Evolutionary conservation across 306 rosid genomes (phyloP).

Genomic region (Nissolia schottii): DNA sequence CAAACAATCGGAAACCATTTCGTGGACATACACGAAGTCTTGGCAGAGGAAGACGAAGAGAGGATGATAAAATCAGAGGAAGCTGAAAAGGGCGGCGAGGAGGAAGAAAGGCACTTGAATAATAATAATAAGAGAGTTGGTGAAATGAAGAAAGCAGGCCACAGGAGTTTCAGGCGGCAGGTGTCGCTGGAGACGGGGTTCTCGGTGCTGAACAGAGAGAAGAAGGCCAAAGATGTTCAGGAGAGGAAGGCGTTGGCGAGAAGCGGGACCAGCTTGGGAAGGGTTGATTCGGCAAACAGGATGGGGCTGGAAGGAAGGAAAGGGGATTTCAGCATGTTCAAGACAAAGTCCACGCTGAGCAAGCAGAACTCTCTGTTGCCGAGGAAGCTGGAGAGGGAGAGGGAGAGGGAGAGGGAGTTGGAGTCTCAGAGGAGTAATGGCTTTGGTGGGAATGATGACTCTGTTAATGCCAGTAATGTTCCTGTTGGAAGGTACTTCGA

Average conservation of each 20-base stretch:
- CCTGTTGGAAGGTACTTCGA: conserved; percentile 85
- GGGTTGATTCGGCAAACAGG: conserved; percentile 41
- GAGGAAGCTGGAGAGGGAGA: conserved; percentile 46
- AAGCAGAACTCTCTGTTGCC: conserved; percentile 79
- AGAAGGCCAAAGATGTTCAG: conserved; percentile 36
- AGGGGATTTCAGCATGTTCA: conserved; percentile 63
- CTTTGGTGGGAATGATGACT: conserved; percentile 44
- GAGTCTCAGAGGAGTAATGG: conserved; percentile 42
- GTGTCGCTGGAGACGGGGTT: conserved; percentile 80
- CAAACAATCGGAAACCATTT: conserved; percentile 34
- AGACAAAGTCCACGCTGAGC: conserved; percentile 56
- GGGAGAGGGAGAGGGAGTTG: conserved; percentile 47
- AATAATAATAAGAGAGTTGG: conserved; percentile 25
- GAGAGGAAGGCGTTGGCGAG: conserved; percentile 46
- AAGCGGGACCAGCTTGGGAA: conserved; percentile 71
- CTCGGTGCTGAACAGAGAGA: conserved; percentile 43
- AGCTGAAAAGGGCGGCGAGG: conserved; percentile 36
- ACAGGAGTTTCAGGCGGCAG: conserved; percentile 47
- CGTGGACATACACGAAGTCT: conserved; percentile 55
- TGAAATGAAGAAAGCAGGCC: conserved; percentile 32
- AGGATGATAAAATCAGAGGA: conserved; percentile 5
- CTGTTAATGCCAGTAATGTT: conserved; percentile 55
- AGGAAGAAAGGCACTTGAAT: no score
- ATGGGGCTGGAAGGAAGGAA: conserved; percentile 54
- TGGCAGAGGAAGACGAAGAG: conserved; percentile 48